Percentiles rank a stretch among this genome's conserved stretches.
phyloP scores from a whole-genome alignment of 495 filamentous ascomycete species.

The Daldinia caldariorum region DNA sequence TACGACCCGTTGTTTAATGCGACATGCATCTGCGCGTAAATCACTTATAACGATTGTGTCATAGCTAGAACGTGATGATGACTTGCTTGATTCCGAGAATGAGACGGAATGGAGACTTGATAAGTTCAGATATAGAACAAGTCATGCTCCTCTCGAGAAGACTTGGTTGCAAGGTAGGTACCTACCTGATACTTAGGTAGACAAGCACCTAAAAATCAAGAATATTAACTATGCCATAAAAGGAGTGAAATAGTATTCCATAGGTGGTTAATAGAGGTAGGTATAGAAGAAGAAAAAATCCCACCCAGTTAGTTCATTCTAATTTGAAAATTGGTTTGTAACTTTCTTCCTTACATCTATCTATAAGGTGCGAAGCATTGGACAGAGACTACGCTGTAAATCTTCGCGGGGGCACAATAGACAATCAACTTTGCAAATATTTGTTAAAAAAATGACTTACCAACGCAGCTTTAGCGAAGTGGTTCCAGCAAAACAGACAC shows the following conservation, averaged over 20 bases:
- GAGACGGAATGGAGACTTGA: not conserved
- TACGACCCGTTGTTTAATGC: slow-evolving; percentile 29
- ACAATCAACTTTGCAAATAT: not conserved
- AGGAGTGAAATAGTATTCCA: too few relatives aligned
- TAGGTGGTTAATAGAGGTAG: too few relatives aligned
- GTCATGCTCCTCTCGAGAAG: slow-evolving; percentile 10
- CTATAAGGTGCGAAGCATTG: not conserved
- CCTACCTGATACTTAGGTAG: too few relatives aligned
- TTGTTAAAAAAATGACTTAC: slow-evolving; percentile 1
- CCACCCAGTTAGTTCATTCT: too few relatives aligned
- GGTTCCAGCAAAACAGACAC: slow-evolving; percentile 18
- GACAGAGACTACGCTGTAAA: not conserved
- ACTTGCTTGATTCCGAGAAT: not conserved
- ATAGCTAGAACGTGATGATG: not conserved
- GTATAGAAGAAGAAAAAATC: too few relatives aligned
- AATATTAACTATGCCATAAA: not conserved
- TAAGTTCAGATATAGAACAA: not conserved
- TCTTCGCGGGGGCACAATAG: not conserved
- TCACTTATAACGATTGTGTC: not conserved
- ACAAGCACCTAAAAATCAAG: not conserved
- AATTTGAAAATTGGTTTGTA: not conserved
- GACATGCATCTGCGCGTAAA: slow-evolving; percentile 24
- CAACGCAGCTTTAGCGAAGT: slow-evolving; percentile 9
- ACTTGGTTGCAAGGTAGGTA: not conserved
- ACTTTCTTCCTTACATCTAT: not conserved